Conservation (phyloP, 495 filamentous ascomycete genomes). For the Penicillium fimorum region DNA sequence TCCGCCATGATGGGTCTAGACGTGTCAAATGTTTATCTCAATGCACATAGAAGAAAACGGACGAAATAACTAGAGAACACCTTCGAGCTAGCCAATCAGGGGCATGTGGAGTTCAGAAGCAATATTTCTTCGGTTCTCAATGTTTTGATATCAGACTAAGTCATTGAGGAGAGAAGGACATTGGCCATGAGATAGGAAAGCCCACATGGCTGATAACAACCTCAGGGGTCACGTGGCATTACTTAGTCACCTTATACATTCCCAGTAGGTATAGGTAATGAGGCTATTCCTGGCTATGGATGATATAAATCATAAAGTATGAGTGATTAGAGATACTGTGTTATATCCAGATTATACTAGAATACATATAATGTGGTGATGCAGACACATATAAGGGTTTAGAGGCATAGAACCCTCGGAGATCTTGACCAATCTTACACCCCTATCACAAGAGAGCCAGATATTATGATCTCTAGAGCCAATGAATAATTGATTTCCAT, state of each 20-base stretch:
- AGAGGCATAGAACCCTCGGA: background rate
- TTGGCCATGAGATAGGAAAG: conserved; percentile 14
- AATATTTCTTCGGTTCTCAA: background rate
- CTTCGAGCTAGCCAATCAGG: background rate
- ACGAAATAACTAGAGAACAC: background rate
- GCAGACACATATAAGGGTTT: background rate
- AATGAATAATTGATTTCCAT: background rate
- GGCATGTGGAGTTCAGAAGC: background rate
- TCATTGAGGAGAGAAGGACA: conserved; percentile 6
- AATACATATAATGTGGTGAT: background rate
- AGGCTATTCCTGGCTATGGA: background rate
- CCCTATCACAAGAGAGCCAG: background rate
- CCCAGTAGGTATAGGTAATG: background rate
- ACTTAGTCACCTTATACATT: conserved; percentile 10
- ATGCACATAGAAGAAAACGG: conserved; percentile 2
- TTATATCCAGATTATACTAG: background rate
- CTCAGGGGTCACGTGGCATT: conserved; percentile 2
- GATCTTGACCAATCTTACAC: background rate
- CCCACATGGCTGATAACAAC: conserved; percentile 16
- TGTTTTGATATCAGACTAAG: conserved; percentile 1
- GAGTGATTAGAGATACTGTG: background rate
- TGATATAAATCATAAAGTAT: background rate
- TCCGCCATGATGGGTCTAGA: conserved; percentile 32
- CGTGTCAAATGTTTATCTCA: background rate
- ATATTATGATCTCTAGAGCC: background rate